Evolutionary conservation across 768 basidiomycete genomes (phyloP), one percentile per base, ranked within the genome.

Genomic region (Panus rudis): DNA sequence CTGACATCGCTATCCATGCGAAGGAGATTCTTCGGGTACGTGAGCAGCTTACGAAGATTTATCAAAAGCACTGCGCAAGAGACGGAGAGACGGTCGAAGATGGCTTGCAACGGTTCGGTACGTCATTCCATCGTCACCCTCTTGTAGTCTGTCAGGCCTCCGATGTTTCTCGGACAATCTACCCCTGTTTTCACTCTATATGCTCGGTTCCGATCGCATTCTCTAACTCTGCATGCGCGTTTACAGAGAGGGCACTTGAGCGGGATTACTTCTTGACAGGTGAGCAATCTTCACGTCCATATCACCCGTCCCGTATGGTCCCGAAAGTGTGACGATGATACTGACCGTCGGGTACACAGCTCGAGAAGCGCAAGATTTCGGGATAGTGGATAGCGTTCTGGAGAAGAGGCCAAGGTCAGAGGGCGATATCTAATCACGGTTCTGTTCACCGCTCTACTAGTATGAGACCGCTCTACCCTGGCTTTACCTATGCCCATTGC

Each of bases 241-340:
- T 50, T 37, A 37, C 62, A 92, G 92, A 89, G 63, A 83, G 70
- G 47, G 92, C 92, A 28, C 67, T 97, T 51, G 92, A 97, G 66
- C 75, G 92, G 48, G 92, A 97, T 64, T 93, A 93, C 64, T 97
- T 91, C 63, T 85, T 97, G 88, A 94, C 92, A 47, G 83, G 85
- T 82, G 50, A 50, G 62, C 44, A 17, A 40, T 23, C 2, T 30
- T 30, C 28, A 30, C 21, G n/a, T 17, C 16, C 33, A 35, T 35
- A 8, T 30, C 5, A 44, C 37, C 6, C 28, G n/a, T 20, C 13
- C 6, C 23, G 5, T 6, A 26, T 48, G 26, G 30, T 39, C 42
- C 38, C 45, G 61, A 61, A 49, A 37, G 45, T 41, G 41, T 37
- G 21, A 28, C 35, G 28, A 31, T 3, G 32, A 8, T 19, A 14